phyloP scores from a whole-genome alignment of 768 basidiomycete genomes.

The Phlebiopsis gigantea region DNA sequence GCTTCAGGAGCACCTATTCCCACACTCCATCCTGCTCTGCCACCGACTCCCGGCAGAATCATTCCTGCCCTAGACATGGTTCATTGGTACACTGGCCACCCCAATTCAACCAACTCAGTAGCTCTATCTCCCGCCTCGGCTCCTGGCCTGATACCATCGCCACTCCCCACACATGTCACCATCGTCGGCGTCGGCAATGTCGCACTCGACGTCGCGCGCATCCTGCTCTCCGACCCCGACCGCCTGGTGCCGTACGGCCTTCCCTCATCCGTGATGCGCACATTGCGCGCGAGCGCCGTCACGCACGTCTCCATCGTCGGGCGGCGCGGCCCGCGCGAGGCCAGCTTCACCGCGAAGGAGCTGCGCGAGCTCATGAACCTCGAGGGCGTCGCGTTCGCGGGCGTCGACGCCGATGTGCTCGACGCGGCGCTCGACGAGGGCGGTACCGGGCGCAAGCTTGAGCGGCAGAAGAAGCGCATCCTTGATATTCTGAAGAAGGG shows the following conservation, averaged over 20 bases:
- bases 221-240: conserved; percentile 70
- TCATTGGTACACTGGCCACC: conserved; percentile 96
- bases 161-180: conserved; percentile 68
- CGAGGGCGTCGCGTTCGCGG: conserved; percentile 62
- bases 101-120: conserved; percentile 54
- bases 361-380: conserved; percentile 72
- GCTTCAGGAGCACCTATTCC: conserved; percentile 81
- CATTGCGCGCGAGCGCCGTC: conserved; percentile 55
- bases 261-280: conserved; percentile 65
- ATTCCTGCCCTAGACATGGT: conserved; percentile 80
- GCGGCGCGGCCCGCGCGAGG: conserved; percentile 82
- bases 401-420: conserved; percentile 38
- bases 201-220: conserved; percentile 86
- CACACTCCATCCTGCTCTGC: conserved; percentile 42
- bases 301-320: conserved; percentile 79
- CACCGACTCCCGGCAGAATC: conserved; percentile 45
- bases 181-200: conserved; percentile 96
- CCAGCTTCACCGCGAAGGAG: conserved; percentile 90
- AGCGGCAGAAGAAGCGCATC: conserved; percentile 62
- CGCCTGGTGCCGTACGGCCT: conserved; percentile 71
- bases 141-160: conserved; percentile 35
- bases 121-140: conserved; percentile 12
- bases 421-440: not conserved
- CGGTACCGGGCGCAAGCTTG: conserved; percentile 25
- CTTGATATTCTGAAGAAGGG: conserved; percentile 65